Evolutionary conservation across 495 filamentous ascomycete species (phyloP), one percentile per base, ranked within the genome.

Genomic region (Melanomma pulvis-pyrius): DNA sequence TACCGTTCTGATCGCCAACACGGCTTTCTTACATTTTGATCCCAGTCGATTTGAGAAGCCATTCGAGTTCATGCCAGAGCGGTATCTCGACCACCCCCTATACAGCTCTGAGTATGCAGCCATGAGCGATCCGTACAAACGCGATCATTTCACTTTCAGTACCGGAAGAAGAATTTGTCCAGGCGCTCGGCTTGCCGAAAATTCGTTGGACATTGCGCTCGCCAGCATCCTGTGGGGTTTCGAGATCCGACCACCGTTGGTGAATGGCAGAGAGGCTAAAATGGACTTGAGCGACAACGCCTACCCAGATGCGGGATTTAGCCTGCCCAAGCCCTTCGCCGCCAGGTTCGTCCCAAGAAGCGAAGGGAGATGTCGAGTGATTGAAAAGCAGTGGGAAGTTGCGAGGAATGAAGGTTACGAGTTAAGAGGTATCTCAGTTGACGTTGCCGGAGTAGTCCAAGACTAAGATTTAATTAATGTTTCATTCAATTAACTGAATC

Each of bases 141-240:
- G 46, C 7, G 46, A 49, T 22, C 46, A 49, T 7, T 49, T 49
- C 46, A 49, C 46, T 7, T 79, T 72, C 41, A 69, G 76, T 11
- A 51, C 60, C 11, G 76, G 78, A 0, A 61, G 78, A 5, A 73
- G 76, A 8, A 72, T 76, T 22, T 78, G 77, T 39, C 74, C 77
- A 0, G 76, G 76, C 2, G 71, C 73, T 19, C 70, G 74, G 32
- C 59, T 78, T 22, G 58, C 58, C 13, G 50, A 55, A 44, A 56
- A 54, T 22, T 13, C 22, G 2, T 17, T 63, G 19, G 22, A 25
- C 17, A 55, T 63, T 21, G 28, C 44, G 12, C 17, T 57, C 32
- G 48, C 50, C 2, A 46, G 34, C 13, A 55, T 63, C 13, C 34
- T 63, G 13, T 63, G 60, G 60, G 60, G 25, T 5, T 63, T 63